Conservation (phyloP, 345 rosid species). For the Lepidium didymum region DNA sequence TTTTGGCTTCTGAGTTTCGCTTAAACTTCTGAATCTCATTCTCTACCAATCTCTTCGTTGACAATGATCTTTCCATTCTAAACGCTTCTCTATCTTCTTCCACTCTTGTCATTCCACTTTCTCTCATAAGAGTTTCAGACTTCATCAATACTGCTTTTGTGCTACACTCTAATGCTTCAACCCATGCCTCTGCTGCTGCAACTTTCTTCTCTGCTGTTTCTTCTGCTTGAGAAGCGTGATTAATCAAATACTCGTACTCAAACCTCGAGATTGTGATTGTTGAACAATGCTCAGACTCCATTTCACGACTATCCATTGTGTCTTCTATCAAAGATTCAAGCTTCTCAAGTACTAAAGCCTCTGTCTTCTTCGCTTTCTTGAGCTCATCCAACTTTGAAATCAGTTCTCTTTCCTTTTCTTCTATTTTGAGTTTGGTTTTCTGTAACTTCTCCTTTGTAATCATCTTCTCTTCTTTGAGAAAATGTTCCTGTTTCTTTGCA, state of each 20-base stretch:
- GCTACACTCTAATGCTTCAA: constrained; percentile 62
- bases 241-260: constrained; percentile 64
- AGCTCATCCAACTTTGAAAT: constrained; percentile 50
- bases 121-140: constrained; percentile 38
- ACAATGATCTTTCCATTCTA: constrained; percentile 33
- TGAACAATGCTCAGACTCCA: constrained; percentile 35
- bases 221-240: constrained; percentile 53
- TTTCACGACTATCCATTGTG: constrained; percentile 38
- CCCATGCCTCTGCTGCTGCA: constrained; percentile 82
- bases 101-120: constrained; percentile 31
- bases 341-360: constrained; percentile 52
- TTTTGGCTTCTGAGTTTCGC: neutral
- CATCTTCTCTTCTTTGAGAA: constrained; percentile 39
- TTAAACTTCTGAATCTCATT: constrained; percentile 38
- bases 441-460: constrained; percentile 37
- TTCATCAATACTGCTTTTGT: constrained; percentile 55
- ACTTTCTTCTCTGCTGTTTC: constrained; percentile 78
- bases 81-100: constrained; percentile 39
- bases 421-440: constrained; percentile 47
- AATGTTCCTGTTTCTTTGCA: constrained; percentile 45
- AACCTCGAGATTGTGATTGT: constrained; percentile 55
- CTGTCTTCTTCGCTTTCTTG: constrained; percentile 40
- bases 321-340: constrained; percentile 41
- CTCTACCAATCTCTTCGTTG: constrained; percentile 38
- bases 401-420: constrained; percentile 44